Conservation (phyloP, 768 basidiomycete genomes). For the Sporobolomyces roseus region DNA sequence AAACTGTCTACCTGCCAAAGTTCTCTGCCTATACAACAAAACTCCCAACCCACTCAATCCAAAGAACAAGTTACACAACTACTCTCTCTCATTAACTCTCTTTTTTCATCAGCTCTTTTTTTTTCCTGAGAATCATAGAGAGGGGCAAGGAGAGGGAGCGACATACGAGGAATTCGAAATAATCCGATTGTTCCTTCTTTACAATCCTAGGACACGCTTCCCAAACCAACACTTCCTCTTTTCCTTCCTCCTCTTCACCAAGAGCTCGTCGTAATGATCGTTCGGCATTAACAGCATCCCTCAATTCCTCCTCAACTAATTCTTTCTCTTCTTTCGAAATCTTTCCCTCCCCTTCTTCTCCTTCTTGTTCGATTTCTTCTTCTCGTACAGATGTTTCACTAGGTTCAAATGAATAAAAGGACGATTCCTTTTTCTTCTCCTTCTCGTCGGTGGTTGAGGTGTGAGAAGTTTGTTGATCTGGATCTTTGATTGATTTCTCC, state of each 20-base stretch:
- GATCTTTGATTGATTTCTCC: background rate
- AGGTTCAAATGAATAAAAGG: no score
- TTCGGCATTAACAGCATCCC: no score
- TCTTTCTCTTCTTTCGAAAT: background rate
- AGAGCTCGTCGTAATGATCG: no score
- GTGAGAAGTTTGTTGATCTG: background rate
- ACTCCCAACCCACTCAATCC: slow-evolving; percentile 9
- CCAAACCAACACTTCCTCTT: background rate
- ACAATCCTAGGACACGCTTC: slow-evolving; percentile 31
- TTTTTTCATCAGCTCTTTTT: background rate
- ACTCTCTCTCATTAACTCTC: no score
- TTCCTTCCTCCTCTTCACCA: background rate
- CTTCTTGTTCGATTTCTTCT: background rate
- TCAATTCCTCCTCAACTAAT: no score
- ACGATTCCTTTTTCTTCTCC: no score
- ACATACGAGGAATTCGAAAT: slow-evolving; percentile 35
- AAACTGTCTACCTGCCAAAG: slow-evolving; percentile 27
- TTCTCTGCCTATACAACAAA: slow-evolving; percentile 23
- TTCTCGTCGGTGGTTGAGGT: no score
- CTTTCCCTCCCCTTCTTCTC: background rate
- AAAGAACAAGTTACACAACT: slow-evolving; percentile 33
- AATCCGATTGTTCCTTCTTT: slow-evolving; percentile 25
- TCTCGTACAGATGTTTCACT: background rate
- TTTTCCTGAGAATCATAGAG: background rate
- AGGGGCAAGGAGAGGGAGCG: background rate